Evolutionary conservation across 345 rosid genomes (phyloP).

Genomic region (Sonneratia alba): DNA sequence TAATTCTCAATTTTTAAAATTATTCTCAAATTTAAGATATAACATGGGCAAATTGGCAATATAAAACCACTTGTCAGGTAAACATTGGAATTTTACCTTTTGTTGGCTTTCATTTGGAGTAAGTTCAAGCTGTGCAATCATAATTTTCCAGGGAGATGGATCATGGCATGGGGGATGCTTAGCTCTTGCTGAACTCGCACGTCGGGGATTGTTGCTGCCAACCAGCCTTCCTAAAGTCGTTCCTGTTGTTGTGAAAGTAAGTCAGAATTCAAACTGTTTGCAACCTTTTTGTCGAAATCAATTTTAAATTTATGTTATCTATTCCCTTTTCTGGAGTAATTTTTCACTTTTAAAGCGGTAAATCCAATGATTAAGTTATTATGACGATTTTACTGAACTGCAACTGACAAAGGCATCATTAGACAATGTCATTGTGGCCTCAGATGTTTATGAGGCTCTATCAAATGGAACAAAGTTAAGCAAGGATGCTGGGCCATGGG

Average conservation of each 20-base stretch:
- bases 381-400: neutral
- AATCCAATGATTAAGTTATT: neutral
- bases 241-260: slow-evolving; percentile 80
- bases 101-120: neutral
- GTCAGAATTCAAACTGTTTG: neutral
- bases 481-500: neutral
- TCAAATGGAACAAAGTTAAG: neutral
- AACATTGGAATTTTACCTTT: neutral
- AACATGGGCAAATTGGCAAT: neutral
- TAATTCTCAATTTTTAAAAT: slow-evolving; percentile 4
- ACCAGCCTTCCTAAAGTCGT: slow-evolving; percentile 74
- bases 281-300: neutral
- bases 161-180: slow-evolving; percentile 99
- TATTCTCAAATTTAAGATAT: neutral
- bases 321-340: neutral
- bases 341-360: neutral
- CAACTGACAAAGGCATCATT: neutral
- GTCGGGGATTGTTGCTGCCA: slow-evolving; percentile 92
- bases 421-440: neutral
- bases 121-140: slow-evolving; percentile 16
- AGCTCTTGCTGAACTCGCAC: slow-evolving; percentile 88
- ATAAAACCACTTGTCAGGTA: neutral
- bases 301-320: neutral
- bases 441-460: neutral
- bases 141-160: slow-evolving; percentile 79